phyloP scores from a whole-genome alignment of 192 early-diverging fungal genomes.

The Lunasporangiospora selenospora region DNA sequence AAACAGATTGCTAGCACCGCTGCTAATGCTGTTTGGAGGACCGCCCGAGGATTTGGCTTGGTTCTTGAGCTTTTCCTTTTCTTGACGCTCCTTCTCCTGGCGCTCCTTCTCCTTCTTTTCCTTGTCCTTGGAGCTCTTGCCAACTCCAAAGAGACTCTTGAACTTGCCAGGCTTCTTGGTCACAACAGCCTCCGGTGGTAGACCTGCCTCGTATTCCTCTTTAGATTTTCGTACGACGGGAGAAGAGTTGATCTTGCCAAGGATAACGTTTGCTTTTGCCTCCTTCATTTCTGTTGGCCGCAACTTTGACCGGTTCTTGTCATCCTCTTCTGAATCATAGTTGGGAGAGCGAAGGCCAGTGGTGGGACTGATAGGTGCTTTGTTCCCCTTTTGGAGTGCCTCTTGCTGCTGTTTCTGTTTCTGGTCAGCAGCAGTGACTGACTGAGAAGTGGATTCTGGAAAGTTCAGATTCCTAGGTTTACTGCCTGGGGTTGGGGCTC shows the following conservation, averaged over 20 bases:
- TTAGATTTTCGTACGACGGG: slow-evolving; percentile 12
- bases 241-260: slow-evolving; percentile 15
- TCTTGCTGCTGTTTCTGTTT: slow-evolving; percentile 18
- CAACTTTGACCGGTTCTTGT: slow-evolving; percentile 12
- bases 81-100: slow-evolving; percentile 42
- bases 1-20: slow-evolving; percentile 20
- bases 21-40: background rate
- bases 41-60: slow-evolving; percentile 9
- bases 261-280: slow-evolving; percentile 19
- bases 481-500: slow-evolving; percentile 17
- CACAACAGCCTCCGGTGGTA: slow-evolving; percentile 10
- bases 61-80: slow-evolving; percentile 27
- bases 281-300: slow-evolving; percentile 8
- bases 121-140: slow-evolving; percentile 46
- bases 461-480: slow-evolving; percentile 14
- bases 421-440: slow-evolving; percentile 6
- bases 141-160: slow-evolving; percentile 46
- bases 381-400: background rate
- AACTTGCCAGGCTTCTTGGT: slow-evolving; percentile 47
- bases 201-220: slow-evolving; percentile 23
- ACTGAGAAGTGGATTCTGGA: background rate
- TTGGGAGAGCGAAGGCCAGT: slow-evolving; percentile 14
- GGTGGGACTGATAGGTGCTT: slow-evolving; percentile 7
- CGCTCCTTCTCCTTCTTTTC: slow-evolving; percentile 31
- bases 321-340: slow-evolving; percentile 30